Evolutionary conservation across 768 basidiomycete species (phyloP).

Genomic region (Macrolepiota albuminosa): DNA sequence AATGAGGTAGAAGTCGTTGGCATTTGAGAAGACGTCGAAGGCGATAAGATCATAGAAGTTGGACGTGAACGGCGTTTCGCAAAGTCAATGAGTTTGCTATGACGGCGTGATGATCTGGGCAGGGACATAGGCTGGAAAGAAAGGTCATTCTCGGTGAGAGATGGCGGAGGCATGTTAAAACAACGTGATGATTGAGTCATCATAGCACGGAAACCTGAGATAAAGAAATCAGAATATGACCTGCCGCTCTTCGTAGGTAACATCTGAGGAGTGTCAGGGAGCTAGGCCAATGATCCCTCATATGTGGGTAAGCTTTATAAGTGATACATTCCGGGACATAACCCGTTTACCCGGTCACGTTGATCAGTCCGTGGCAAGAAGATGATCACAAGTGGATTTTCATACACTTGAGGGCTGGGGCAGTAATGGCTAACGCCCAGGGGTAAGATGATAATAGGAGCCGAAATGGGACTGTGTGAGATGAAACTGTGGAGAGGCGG

Average conservation of each 20-base stretch:
- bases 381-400: slow-evolving; percentile 8
- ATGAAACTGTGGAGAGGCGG: background rate
- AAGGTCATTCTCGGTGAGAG: background rate
- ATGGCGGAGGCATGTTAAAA: background rate
- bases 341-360: background rate
- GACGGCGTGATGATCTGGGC: slow-evolving; percentile 10
- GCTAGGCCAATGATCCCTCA: slow-evolving; percentile 8
- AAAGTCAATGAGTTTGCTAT: slow-evolving; percentile 13
- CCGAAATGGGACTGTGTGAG: background rate
- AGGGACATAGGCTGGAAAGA: background rate
- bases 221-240: slow-evolving; percentile 44
- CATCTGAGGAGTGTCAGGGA: slow-evolving; percentile 10
- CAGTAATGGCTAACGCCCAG: slow-evolving; percentile 6
- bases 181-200: slow-evolving; percentile 17
- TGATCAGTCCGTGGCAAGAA: slow-evolving; percentile 10
- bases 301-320: slow-evolving; percentile 4
- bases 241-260: slow-evolving; percentile 19
- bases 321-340: background rate
- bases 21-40: slow-evolving; percentile 6
- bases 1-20: slow-evolving; percentile 2
- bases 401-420: slow-evolving; percentile 4
- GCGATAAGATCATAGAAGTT: slow-evolving; percentile 24
- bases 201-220: slow-evolving; percentile 40
- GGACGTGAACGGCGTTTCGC: slow-evolving; percentile 21
- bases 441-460: slow-evolving; percentile 1